Evolutionary conservation across 1,139 yeast genomes (phyloP).

Genomic region (Sugiyamaella xylanicola): DNA sequence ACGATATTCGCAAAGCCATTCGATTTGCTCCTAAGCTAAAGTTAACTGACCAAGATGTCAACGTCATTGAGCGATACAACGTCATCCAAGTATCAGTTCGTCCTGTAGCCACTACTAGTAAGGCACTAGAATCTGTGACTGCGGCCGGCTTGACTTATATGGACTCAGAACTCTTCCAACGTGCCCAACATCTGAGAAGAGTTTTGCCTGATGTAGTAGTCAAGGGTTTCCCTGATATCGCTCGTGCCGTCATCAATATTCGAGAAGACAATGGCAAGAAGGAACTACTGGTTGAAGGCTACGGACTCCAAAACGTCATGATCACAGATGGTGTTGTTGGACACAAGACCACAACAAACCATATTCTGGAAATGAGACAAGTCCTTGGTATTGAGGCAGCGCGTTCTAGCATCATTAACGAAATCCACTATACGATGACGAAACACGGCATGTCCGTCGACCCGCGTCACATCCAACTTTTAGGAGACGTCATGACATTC

Average conservation of each 20-base stretch:
- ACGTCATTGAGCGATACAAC: constrained; percentile 61
- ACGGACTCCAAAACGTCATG: constrained; percentile 95
- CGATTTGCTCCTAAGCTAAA: constrained; percentile 85
- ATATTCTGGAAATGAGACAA: constrained; percentile 82
- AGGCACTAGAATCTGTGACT: constrained; percentile 28
- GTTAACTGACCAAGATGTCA: constrained; percentile 71
- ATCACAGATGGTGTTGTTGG: constrained; percentile 97
- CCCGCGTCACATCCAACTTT: constrained; percentile 96
- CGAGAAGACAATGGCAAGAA: constrained; percentile 78
- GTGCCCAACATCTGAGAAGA: constrained; percentile 88
- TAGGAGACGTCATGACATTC: constrained; percentile 98
- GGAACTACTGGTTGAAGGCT: constrained; percentile 95
- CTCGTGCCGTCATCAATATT: constrained; percentile 96
- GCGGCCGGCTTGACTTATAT: constrained; percentile 44
- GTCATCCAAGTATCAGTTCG: constrained; percentile 76
- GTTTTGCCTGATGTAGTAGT: constrained; percentile 84
- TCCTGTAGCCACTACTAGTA: constrained; percentile 51
- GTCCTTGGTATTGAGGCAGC: constrained; percentile 99
- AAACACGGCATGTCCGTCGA: constrained; percentile 99
- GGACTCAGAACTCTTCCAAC: constrained; percentile 70
- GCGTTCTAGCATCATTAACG: constrained; percentile 85
- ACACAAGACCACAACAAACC: constrained; percentile 83
- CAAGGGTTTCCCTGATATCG: constrained; percentile 86
- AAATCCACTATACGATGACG: constrained; percentile 97
- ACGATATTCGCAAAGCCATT: constrained; percentile 84